Evolutionary conservation across 768 basidiomycete species (phyloP).

Genomic region (Mycena capillaripes): DNA sequence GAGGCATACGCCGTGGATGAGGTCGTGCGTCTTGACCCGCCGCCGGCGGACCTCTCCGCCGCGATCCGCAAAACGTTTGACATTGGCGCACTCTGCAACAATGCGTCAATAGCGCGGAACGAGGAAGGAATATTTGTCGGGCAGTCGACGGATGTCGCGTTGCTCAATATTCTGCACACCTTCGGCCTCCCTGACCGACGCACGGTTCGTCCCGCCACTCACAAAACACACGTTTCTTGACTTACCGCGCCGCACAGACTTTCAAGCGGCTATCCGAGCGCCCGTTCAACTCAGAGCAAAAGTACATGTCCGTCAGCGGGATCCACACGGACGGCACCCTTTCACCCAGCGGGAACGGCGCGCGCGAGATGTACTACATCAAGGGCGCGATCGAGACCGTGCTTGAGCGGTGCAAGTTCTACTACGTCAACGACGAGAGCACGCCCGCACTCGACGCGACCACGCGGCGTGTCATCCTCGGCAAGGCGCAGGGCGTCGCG

Average conservation of each 20-base stretch:
- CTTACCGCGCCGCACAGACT: constrained; percentile 51
- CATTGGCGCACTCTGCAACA: constrained; percentile 92
- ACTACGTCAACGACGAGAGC: constrained; percentile 91
- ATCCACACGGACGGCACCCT: constrained; percentile 61
- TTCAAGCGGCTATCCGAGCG: constrained; percentile 84
- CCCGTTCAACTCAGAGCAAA: constrained; percentile 94
- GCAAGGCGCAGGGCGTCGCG: constrained; percentile 80
- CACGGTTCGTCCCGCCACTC: constrained; percentile 60
- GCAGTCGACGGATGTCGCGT: constrained; percentile 93
- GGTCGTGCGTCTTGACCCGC: constrained; percentile 72
- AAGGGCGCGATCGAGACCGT: constrained; percentile 94
- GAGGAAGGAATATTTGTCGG: constrained; percentile 84
- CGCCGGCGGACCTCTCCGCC: constrained; percentile 64
- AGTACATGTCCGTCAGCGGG: constrained; percentile 94
- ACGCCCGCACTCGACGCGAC: constrained; percentile 83
- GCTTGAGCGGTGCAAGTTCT: constrained; percentile 88
- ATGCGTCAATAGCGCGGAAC: constrained; percentile 74
- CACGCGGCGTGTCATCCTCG: constrained; percentile 75
- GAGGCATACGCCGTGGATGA: constrained; percentile 93
- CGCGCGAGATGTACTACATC: constrained; percentile 87
- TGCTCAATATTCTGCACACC: constrained; percentile 81
- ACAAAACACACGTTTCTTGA: neutral
- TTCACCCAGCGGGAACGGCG: constrained; percentile 47
- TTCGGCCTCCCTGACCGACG: constrained; percentile 82
- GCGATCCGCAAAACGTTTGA: constrained; percentile 84